phyloP scores from a whole-genome alignment of 2,329 filamentous ascomycete genomes.

The Fusarium sacchari region DNA sequence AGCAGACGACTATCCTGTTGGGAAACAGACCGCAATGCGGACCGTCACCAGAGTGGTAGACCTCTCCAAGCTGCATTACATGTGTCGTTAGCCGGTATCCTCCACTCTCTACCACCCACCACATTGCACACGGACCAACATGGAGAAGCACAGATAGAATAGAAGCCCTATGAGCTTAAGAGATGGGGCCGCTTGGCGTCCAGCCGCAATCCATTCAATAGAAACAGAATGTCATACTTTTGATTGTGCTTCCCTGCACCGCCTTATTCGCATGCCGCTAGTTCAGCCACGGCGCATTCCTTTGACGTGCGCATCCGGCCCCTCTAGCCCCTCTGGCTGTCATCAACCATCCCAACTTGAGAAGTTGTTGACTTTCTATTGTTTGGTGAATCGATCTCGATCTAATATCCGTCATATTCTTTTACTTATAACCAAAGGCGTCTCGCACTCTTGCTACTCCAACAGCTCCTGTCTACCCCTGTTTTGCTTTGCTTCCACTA shows the following conservation, averaged over 20 bases:
- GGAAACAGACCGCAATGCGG: conserved; percentile 38
- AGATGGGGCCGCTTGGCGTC: conserved; percentile 34
- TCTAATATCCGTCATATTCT: conserved; percentile 1
- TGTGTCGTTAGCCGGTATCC: conserved; percentile 39
- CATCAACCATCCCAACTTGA: conserved; percentile 23
- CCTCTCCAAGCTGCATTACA: conserved; percentile 42
- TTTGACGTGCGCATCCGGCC: conserved; percentile 32
- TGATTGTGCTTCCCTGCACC: conserved; percentile 31
- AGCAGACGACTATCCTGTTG: conserved; percentile 22
- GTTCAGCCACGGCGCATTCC: conserved; percentile 42
- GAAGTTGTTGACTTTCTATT: background rate
- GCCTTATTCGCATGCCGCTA: conserved; percentile 39
- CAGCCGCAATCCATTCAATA: conserved; percentile 36
- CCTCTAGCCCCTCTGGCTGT: background rate
- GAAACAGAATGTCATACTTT: conserved; percentile 33
- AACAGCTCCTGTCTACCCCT: background rate
- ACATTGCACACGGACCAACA: conserved; percentile 29
- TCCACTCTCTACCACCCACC: conserved; percentile 9
- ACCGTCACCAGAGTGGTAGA: conserved; percentile 31
- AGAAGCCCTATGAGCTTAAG: conserved; percentile 22
- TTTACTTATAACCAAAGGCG: background rate
- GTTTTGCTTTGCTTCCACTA: background rate
- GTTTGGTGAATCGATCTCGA: background rate
- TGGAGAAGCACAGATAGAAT: conserved; percentile 30
- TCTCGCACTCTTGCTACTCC: background rate